Conservation (phyloP, 441 rosid genomes). For the Omphalea diandra region DNA sequence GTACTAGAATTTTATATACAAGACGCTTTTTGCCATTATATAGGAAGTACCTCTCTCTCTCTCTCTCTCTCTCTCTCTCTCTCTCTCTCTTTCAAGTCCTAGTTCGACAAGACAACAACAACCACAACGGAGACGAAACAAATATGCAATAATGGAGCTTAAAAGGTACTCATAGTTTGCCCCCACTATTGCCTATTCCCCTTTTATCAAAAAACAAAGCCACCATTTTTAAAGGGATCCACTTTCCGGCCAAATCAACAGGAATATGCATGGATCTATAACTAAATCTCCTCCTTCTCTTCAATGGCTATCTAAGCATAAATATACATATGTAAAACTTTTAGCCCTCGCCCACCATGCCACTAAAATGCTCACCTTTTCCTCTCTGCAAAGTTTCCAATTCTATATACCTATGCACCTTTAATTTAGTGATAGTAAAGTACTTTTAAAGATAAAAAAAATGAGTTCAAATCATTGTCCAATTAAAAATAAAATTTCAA, state of each 20-base stretch:
- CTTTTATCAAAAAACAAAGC: slow-evolving; percentile 28
- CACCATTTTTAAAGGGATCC: slow-evolving; percentile 37
- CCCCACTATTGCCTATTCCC: slow-evolving; percentile 39
- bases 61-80: neutral
- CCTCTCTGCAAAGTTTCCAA: slow-evolving; percentile 36
- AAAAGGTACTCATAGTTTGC: slow-evolving; percentile 45
- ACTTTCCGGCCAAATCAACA: slow-evolving; percentile 34
- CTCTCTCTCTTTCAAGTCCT: slow-evolving; percentile 15
- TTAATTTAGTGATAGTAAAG: too few relatives aligned
- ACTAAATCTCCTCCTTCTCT: slow-evolving; percentile 29
- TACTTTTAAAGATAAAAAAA: too few relatives aligned
- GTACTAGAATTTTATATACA: slow-evolving; percentile 13
- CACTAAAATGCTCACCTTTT: slow-evolving; percentile 40
- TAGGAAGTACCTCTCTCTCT: neutral
- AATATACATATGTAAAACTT: too few relatives aligned
- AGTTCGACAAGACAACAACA: slow-evolving; percentile 20
- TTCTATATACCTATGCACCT: too few relatives aligned
- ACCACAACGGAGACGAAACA: slow-evolving; percentile 23
- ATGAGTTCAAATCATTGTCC: too few relatives aligned
- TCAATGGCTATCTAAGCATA: slow-evolving; percentile 28
- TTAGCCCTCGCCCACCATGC: slow-evolving; percentile 35
- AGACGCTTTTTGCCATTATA: slow-evolving; percentile 19
- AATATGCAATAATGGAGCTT: slow-evolving; percentile 62
- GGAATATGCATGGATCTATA: slow-evolving; percentile 85
- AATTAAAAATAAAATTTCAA: too few relatives aligned